Base-by-base conservation (phyloP, 2,329 filamentous ascomycete genomes). In the Didymella keratinophila region DNA sequence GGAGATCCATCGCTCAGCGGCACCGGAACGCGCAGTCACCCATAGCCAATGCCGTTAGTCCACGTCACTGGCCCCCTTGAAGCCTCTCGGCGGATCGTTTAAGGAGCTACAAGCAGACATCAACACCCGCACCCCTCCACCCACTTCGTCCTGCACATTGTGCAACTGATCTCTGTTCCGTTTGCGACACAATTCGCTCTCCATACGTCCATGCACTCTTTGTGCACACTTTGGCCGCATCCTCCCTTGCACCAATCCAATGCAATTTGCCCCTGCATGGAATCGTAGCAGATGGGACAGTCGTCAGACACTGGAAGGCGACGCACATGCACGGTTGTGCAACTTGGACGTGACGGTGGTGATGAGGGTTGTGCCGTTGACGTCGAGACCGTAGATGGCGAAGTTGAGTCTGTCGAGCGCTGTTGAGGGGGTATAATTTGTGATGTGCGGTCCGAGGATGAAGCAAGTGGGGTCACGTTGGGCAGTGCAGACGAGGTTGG, bases 241-340 rank as follows among this genome's bases (percentile, higher is more conserved):
- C 50, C 37, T 8, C 23, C 16, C 21, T 64, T 65, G 32, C 66
- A 68, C 67, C 65, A 68, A 7, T 25, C 56, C 0, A 69, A 41
- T 11, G 60, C 59, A 0, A 47, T n/a, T 2, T 57, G 39, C 1
- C 41, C 18, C 5, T 30, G 42, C 2, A 61, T 32, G 6, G 59
- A 56, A 2, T 65, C 48, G 30, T 64, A 58, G 51, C 67, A 72
- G 16, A 71, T 71, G 6, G 65, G 50, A n/a, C 68, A 71, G 3
- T 63, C 52, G 18, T 61, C 58, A 16, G 62, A 30, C 3, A 72
- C 23, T 20, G 61, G 34, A 1, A 54, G 36, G 18, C 69, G 69
- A 8, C 55, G 67, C 14, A 60, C 64, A 37, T 71, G 69, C 1
- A 36, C 16, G 10, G 20, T 34, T 6, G 36, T 23, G 53, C 64